These are phyloP conservation scores for Fomes fomentarius DNA, from an alignment of 1,284 basidiomycete genomes.

Conservation along the genomic window DNA sequence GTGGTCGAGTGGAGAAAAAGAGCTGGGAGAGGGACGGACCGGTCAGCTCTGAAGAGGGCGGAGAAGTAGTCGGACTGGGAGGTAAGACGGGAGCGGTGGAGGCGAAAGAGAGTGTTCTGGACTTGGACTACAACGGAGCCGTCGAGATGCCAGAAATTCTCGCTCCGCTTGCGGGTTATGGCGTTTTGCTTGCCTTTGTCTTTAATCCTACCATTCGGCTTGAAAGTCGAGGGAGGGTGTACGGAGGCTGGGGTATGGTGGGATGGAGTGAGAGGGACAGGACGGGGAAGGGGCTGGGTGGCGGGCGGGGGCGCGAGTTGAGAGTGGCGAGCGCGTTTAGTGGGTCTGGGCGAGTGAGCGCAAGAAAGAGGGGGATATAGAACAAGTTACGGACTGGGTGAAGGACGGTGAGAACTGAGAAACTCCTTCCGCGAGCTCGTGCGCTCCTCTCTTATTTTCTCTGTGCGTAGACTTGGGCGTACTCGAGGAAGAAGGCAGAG, in stretches of 20 bases:
- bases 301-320: slow-evolving; percentile 7
- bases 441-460: background rate
- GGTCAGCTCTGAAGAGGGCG: slow-evolving; percentile 27
- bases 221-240: background rate
- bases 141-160: slow-evolving; percentile 40
- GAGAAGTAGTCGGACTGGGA: slow-evolving; percentile 39
- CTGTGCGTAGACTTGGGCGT: background rate
- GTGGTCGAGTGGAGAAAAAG: too few species aligned
- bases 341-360: background rate
- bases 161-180: slow-evolving; percentile 6
- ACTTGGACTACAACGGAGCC: slow-evolving; percentile 40
- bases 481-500: background rate
- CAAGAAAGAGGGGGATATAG: too few species aligned
- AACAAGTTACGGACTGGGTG: background rate
- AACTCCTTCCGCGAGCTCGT: background rate
- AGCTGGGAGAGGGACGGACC: slow-evolving; percentile 12
- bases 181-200: slow-evolving; percentile 5
- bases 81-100: slow-evolving; percentile 40
- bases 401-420: background rate
- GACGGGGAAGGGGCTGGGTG: slow-evolving; percentile 6
- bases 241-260: background rate
- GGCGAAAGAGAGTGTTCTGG: slow-evolving; percentile 35
- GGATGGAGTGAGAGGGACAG: background rate
- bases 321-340: slow-evolving; percentile 9
- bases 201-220: background rate